Conservation (phyloP, 352 stramenopile genomes). For the Globisporangium nagaii region DNA sequence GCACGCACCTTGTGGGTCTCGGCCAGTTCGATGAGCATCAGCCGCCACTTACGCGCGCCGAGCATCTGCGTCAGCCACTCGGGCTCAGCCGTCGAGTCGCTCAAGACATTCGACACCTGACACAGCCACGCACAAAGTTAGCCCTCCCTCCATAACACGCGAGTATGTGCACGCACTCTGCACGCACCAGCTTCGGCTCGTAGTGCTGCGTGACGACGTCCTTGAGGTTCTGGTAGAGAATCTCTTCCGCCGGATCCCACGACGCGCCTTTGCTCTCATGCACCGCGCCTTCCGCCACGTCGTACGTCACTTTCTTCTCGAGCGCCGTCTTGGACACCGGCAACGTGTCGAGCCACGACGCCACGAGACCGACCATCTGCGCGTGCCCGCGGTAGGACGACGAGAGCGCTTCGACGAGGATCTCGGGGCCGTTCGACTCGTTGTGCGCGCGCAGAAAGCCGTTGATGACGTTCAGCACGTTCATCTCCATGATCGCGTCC, state of each 20-base stretch:
- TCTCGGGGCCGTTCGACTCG: slow-evolving; percentile 75
- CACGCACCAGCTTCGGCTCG: slow-evolving; percentile 63
- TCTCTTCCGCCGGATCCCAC: slow-evolving; percentile 72
- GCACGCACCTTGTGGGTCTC: slow-evolving; percentile 74
- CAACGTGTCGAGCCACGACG: slow-evolving; percentile 71
- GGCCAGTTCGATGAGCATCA: slow-evolving; percentile 82
- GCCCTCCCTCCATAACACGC: too few relatives aligned
- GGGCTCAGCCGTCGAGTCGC: slow-evolving; percentile 62
- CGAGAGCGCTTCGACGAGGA: slow-evolving; percentile 82
- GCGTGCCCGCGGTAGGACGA: slow-evolving; percentile 82
- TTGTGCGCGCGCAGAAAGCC: slow-evolving; percentile 75
- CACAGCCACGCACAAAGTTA: not conserved
- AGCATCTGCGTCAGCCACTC: slow-evolving; percentile 86
- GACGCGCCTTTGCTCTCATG: slow-evolving; percentile 61
- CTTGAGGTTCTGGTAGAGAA: slow-evolving; percentile 73
- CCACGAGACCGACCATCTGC: slow-evolving; percentile 84
- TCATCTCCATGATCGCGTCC: slow-evolving; percentile 82
- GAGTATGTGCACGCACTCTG: too few relatives aligned
- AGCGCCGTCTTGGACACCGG: slow-evolving; percentile 50
- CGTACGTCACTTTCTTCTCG: slow-evolving; percentile 74
- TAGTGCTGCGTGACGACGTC: slow-evolving; percentile 78
- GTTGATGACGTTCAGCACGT: slow-evolving; percentile 79
- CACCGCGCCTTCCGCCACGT: slow-evolving; percentile 59
- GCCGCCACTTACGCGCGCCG: slow-evolving; percentile 68
- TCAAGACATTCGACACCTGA: slow-evolving; percentile 81